Evolutionary conservation across 2,329 filamentous ascomycete species (phyloP), one percentile per base, ranked within the genome.

Genomic region (Bertia moriformis): DNA sequence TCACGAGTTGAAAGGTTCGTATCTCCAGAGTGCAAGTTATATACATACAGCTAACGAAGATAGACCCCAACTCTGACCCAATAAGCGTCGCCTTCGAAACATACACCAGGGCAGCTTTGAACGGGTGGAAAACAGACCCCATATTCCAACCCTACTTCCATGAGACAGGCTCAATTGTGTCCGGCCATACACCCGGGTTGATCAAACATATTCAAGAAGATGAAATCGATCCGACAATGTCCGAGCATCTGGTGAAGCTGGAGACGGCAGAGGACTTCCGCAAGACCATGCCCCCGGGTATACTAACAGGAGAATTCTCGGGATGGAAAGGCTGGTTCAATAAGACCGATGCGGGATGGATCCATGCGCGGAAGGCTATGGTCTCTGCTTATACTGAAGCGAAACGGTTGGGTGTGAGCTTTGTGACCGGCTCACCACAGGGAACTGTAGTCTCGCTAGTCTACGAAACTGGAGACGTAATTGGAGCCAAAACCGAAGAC

Each of bases 291-390:
- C 66, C 68, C 1, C 41, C 59, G 7, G 67, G 67, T 3, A 59
- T 71, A 0, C 48, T 71, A 18, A 67, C 65, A 1, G 66, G 67
- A 2, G 51, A 61, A 0, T 67, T 72, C 36, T 56, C 61, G 0
- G 57, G 57, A 4, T 71, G 69, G 68, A 61, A 61, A 45, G 68
- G 68, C 10, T 69, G 63, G 46, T 59, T 59, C 41, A 64, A 63
- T 42, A 45, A 51, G 14, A 45, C 49, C 18, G 57, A 62, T 4
- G 66, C 66, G 3, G 70, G 69, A 4, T 74, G 69, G 68, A 65
- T 71, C 2, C 65, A 66, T 44, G 68, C 71, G 3, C 54, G 60
- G 12, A 66, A 66, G 24, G 65, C 66, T 0, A 50, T 73, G 42
- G 42, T 59, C 30, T 60, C 63, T 20, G 60, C 65, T 3, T 60